Evolutionary conservation across 139 green algal species (phyloP).

Genomic region (Closterium sp.): DNA sequence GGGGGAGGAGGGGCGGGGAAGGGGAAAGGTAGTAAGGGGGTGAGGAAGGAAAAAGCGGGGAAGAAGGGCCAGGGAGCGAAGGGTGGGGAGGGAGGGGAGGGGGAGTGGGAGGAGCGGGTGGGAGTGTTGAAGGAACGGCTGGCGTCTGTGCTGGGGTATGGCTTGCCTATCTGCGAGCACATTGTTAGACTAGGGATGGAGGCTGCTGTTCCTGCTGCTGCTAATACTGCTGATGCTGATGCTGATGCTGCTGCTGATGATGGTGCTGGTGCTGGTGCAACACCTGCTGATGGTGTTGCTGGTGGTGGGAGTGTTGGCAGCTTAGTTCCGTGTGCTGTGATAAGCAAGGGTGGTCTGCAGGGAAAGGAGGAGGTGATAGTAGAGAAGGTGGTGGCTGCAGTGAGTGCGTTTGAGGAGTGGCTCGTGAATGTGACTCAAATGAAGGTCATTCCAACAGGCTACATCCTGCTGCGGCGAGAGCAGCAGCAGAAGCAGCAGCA

Average conservation of each 20-base stretch:
- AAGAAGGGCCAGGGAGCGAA: conserved; percentile 9
- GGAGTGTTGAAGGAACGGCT: conserved; percentile 28
- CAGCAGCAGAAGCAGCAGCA: neutral
- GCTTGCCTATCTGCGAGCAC: conserved; percentile 79
- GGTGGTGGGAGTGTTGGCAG: neutral
- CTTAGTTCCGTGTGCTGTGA: neutral
- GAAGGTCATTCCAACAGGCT: conserved; percentile 18
- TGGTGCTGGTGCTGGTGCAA: neutral
- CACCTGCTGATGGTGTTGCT: neutral
- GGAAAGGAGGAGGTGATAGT: conserved; percentile 32
- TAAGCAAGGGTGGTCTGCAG: neutral
- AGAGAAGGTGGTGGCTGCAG: neutral
- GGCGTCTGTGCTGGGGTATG: conserved; percentile 66
- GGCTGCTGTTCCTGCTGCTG: neutral
- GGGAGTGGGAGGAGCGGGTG: neutral
- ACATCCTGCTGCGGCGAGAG: conserved; percentile 38
- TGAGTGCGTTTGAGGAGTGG: conserved; percentile 47
- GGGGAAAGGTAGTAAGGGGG: conserved; percentile 22
- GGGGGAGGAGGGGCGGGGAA: neutral
- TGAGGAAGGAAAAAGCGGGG: conserved; percentile 23
- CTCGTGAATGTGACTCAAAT: conserved; percentile 13
- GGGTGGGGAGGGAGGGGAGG: neutral
- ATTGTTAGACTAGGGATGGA: conserved; percentile 45
- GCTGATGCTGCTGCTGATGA: neutral
- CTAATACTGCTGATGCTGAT: neutral